Evolutionary conservation across 1,284 basidiomycete genomes (phyloP), one percentile per base, ranked within the genome.

Genomic region (Stygiomarasmius scandens): DNA sequence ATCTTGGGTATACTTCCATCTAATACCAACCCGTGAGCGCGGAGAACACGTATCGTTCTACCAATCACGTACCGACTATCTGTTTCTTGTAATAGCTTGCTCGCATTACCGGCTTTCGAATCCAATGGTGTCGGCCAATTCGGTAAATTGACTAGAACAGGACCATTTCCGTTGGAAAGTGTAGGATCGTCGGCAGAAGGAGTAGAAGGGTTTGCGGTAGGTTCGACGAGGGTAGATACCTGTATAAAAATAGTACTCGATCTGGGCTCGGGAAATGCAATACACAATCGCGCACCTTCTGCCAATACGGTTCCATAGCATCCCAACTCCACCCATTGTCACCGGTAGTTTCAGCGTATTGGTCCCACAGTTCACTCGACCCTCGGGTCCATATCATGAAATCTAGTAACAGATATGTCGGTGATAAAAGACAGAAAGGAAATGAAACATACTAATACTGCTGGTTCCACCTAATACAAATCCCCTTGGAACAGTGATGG

Each of bases 401-500:
- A 55, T 69, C 67, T 66, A n/a, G 11, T n/a, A n/a, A n/a, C n/a
- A n/a, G n/a, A n/a, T n/a, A 24, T 29, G 34, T 12, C 23, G 34
- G 11, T 45, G 19, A 27, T 20, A 11, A 2, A 19, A 55, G n/a
- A 24, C 20, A n/a, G n/a, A n/a, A n/a, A n/a, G n/a, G n/a, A n/a
- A n/a, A n/a, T n/a, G n/a, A n/a, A 8, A 66, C 72, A 63, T 49
- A 76, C 75, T 77, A 49, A 74, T 66, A n/a, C 68, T 66, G n/a
- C 70, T 74, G n/a, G 65, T 67, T 3, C 77, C 77, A 9, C 77
- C 77, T 2, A 78, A 65, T 0, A 74, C 63, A 48, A 67, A 63
- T 1, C 77, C 77, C 22, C 76, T 61, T 9, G 71, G 59, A 52
- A 73, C 75, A 1, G 61, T 12, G 1, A 76, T 52, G 10, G 55